A percentile compares a stretch with the other conserved stretches of the same genome.
These are phyloP conservation scores for Moniliella sp. DNA, from an alignment of 1,284 basidiomycete genomes.

Conservation along the genomic window DNA sequence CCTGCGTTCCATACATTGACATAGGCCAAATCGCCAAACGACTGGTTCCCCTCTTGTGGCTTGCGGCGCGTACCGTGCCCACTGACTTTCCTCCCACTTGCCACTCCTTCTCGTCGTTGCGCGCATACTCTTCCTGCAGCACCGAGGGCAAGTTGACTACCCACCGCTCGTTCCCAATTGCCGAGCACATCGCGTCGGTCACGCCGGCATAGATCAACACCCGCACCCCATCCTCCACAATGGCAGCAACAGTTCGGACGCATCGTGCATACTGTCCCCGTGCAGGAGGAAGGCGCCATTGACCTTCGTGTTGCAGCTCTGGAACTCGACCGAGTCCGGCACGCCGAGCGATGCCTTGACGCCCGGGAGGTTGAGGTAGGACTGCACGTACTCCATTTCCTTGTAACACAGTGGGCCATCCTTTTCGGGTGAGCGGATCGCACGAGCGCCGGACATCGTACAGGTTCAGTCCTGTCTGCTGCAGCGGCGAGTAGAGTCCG, in stretches of 20 bases:
- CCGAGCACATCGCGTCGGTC: conserved; percentile 47
- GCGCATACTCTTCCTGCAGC: conserved; percentile 18
- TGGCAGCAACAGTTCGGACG: conserved; percentile 49
- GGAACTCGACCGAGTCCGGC: conserved; percentile 43
- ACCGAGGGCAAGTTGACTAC: conserved; percentile 15
- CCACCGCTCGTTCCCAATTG: conserved; percentile 28
- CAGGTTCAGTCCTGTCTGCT: conserved; percentile 38
- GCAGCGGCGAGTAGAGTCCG: conserved; percentile 39
- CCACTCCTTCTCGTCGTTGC: conserved; percentile 11
- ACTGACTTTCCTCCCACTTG: conserved; percentile 13
- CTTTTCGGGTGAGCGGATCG: conserved; percentile 41
- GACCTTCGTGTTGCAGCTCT: conserved; percentile 40
- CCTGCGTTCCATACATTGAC: conserved; percentile 15
- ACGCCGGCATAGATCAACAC: conserved; percentile 65
- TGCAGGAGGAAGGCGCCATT: conserved; percentile 50
- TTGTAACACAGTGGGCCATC: conserved; percentile 41
- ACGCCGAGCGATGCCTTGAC: conserved; percentile 58
- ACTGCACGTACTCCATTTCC: conserved; percentile 44
- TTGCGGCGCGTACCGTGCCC: conserved; percentile 16
- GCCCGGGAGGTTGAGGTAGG: conserved; percentile 36
- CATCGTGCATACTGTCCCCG: conserved; percentile 59
- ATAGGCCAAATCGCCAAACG: conserved; percentile 14
- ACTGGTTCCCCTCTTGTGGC: conserved; percentile 23
- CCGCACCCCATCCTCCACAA: conserved; percentile 54
- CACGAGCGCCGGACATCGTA: conserved; percentile 68